Percentiles rank a stretch among this genome's conserved stretches.
Evolutionary conservation across 345 rosid species (phyloP).

Genomic region (Euclidium syriacum): DNA sequence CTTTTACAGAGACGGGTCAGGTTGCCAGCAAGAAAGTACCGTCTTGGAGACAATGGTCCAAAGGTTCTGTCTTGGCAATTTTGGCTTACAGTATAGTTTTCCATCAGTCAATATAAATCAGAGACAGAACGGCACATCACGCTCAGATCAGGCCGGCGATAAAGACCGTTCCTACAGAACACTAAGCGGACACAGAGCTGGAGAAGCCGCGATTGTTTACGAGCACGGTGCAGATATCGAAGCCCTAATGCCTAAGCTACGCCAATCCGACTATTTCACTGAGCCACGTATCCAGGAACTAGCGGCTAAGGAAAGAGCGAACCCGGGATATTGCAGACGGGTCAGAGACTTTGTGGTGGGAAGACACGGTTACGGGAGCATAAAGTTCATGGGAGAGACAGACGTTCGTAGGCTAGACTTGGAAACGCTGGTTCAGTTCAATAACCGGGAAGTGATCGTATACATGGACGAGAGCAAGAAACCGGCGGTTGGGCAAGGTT

Average conservation of each 20-base stretch:
- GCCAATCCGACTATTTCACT: slow-evolving; percentile 75
- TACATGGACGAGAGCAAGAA: slow-evolving; percentile 92
- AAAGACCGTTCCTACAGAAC: slow-evolving; percentile 57
- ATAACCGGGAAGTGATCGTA: slow-evolving; percentile 84
- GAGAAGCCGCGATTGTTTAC: slow-evolving; percentile 11
- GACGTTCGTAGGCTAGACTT: slow-evolving; percentile 92
- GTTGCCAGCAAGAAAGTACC: slow-evolving; percentile 76
- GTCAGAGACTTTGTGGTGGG: slow-evolving; percentile 89
- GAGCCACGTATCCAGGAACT: slow-evolving; percentile 91
- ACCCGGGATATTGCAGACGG: slow-evolving; percentile 75
- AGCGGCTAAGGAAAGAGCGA: slow-evolving; percentile 93
- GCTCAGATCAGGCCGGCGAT: slow-evolving; percentile 39
- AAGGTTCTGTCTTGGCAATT: slow-evolving; percentile 40
- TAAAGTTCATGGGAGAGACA: slow-evolving; percentile 88
- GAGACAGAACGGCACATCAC: slow-evolving; percentile 51
- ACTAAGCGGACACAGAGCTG: slow-evolving; percentile 40
- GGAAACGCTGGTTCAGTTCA: slow-evolving; percentile 82
- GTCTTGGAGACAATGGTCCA: slow-evolving; percentile 58
- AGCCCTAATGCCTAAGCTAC: slow-evolving; percentile 93
- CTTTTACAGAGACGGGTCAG: slow-evolving; percentile 69
- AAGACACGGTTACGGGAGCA: slow-evolving; percentile 84
- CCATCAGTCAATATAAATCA: slow-evolving; percentile 37
- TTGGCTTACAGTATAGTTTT: background rate
- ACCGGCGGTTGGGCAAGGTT: slow-evolving; percentile 92
- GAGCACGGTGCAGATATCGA: slow-evolving; percentile 68